These are phyloP conservation scores for Rhytidhysteron rufulum DNA, from an alignment of 2,329 filamentous ascomycete species.

Conservation along the genomic window DNA sequence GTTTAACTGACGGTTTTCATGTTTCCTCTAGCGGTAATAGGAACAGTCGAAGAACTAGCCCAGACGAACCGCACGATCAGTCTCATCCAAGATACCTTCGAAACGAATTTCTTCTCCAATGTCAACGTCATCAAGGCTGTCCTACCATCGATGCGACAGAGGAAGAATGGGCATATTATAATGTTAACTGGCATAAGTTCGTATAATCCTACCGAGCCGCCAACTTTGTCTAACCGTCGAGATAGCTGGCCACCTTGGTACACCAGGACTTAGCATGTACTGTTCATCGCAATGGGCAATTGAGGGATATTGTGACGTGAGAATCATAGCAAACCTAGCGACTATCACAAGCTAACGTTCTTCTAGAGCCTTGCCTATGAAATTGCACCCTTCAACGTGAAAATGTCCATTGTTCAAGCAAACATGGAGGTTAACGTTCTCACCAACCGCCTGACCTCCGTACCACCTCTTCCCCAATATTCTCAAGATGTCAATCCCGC, in stretches of 20 bases:
- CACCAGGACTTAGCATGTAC: conserved; percentile 85
- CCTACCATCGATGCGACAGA: conserved; percentile 72
- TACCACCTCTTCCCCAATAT: conserved; percentile 70
- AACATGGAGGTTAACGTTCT: conserved; percentile 88
- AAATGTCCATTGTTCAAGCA: conserved; percentile 91
- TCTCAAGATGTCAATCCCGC: conserved; percentile 68
- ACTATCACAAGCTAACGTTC: conserved; percentile 5
- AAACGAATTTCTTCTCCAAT: conserved; percentile 90
- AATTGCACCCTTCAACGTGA: conserved; percentile 92
- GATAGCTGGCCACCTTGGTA: conserved; percentile 78
- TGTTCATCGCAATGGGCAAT: conserved; percentile 92
- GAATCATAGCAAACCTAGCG: not conserved
- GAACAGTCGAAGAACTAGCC: conserved; percentile 84
- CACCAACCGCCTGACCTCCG: conserved; percentile 81
- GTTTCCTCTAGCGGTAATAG: conserved; percentile 65
- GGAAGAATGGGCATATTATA: conserved; percentile 85
- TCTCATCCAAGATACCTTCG: conserved; percentile 86
- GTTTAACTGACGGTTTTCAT: conserved; percentile 7
- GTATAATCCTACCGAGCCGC: conserved; percentile 5
- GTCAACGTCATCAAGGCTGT: conserved; percentile 93
- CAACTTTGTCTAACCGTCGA: conserved; percentile 12
- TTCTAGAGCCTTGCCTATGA: conserved; percentile 78
- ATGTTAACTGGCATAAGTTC: conserved; percentile 78
- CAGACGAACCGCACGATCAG: conserved; percentile 69
- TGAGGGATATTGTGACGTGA: conserved; percentile 87